These are phyloP conservation scores for Geotrichum histeridarum DNA, from an alignment of 1,139 yeast genomes.

Conservation along the genomic window DNA sequence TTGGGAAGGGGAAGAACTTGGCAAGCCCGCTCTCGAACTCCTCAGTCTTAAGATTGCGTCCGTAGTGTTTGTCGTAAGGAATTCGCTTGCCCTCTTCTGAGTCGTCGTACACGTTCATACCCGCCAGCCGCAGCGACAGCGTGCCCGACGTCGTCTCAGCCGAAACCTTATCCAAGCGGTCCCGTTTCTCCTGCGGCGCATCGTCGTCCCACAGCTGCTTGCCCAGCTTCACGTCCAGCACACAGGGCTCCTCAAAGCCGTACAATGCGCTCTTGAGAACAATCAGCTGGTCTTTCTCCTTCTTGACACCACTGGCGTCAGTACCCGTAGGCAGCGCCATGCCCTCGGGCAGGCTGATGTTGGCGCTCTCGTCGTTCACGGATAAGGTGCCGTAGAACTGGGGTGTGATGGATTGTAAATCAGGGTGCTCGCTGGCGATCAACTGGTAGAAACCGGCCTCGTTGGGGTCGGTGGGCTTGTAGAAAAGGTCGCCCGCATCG, in stretches of 20 bases:
- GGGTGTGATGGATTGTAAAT: constrained; percentile 36
- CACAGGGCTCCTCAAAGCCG: constrained; percentile 61
- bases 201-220: constrained; percentile 58
- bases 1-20: constrained; percentile 44
- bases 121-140: constrained; percentile 72
- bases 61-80: constrained; percentile 62
- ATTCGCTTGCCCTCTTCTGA: constrained; percentile 35
- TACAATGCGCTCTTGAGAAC: constrained; percentile 16
- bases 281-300: constrained; percentile 17
- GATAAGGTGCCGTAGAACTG: constrained; percentile 41
- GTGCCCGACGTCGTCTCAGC: constrained; percentile 73
- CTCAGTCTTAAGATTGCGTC: constrained; percentile 50
- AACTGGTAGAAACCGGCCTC: constrained; percentile 68
- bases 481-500: constrained; percentile 57
- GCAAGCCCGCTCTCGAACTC: constrained; percentile 49
- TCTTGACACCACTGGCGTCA: constrained; percentile 17
- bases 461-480: constrained; percentile 58
- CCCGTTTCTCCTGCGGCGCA: constrained; percentile 54
- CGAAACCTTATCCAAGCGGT: constrained; percentile 60
- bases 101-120: constrained; percentile 61
- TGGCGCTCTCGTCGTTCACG: constrained; percentile 1
- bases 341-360: not conserved
- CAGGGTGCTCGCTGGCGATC: constrained; percentile 25
- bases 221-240: constrained; percentile 83
- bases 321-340: constrained; percentile 7